Evolutionary conservation across 805 yeast genomes (phyloP).

Genomic region (Candida sonorensis): DNA sequence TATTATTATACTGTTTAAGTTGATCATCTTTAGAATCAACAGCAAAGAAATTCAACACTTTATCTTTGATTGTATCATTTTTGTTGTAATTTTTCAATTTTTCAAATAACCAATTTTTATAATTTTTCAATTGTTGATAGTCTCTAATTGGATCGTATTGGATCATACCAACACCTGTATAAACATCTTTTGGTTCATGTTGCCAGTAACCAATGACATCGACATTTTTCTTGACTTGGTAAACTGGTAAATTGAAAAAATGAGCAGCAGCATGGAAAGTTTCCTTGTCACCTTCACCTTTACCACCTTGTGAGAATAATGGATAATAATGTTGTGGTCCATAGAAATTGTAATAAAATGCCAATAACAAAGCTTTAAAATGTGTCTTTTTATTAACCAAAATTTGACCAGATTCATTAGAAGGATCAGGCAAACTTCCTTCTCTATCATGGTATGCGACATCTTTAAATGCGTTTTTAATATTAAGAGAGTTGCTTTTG

Average conservation of each 20-base stretch:
- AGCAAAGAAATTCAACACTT: no score
- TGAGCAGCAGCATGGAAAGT: slow-evolving; percentile 50
- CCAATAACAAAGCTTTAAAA: slow-evolving; percentile 38
- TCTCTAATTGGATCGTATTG: slow-evolving; percentile 47
- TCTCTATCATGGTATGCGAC: slow-evolving; percentile 45
- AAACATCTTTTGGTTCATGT: slow-evolving; percentile 18
- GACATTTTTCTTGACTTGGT: slow-evolving; percentile 44
- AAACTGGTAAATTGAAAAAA: slow-evolving; percentile 34
- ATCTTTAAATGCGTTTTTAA: slow-evolving; percentile 13
- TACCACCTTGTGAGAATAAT: slow-evolving; percentile 38
- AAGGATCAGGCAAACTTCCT: slow-evolving; percentile 46
- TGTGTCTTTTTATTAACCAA: slow-evolving; percentile 43
- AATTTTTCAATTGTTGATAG: slow-evolving; percentile 17
- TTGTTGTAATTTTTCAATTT: slow-evolving; percentile 2
- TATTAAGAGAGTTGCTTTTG: no score
- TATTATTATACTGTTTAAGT: no score
- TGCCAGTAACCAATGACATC: slow-evolving; percentile 43
- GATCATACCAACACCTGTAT: slow-evolving; percentile 51
- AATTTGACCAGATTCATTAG: slow-evolving; percentile 53
- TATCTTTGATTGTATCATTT: no score
- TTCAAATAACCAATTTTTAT: slow-evolving; percentile 12
- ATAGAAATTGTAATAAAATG: slow-evolving; percentile 46
- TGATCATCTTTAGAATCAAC: no score
- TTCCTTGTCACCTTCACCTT: slow-evolving; percentile 56
- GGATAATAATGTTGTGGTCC: slow-evolving; percentile 44